phyloP scores from a whole-genome alignment of 2,329 filamentous ascomycete genomes.

The Cytospora mali region DNA sequence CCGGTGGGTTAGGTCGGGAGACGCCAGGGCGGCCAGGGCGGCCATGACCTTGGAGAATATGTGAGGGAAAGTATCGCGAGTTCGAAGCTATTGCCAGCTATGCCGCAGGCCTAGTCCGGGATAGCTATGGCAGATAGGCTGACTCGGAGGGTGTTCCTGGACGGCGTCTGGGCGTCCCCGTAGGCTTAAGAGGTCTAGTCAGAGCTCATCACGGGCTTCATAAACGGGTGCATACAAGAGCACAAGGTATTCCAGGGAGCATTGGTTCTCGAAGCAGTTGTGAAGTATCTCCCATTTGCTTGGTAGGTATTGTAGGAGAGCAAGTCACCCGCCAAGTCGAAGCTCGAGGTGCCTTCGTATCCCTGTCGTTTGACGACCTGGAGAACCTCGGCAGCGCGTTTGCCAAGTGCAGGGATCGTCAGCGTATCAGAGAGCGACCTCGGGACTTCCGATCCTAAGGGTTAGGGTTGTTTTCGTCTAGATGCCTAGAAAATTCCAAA shows the following conservation, averaged over 20 bases:
- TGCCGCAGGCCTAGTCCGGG: background rate
- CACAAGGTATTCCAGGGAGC: background rate
- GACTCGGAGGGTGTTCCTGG: constrained; percentile 3
- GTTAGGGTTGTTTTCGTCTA: background rate
- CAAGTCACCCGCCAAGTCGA: constrained; percentile 3
- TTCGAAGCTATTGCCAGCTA: constrained; percentile 12
- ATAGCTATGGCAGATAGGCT: background rate
- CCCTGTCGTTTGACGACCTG: constrained; percentile 15
- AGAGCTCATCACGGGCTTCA: constrained; percentile 12
- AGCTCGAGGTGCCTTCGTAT: background rate
- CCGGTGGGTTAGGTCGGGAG: constrained; percentile 33
- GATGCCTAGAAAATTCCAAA: no score
- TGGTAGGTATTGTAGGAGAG: background rate
- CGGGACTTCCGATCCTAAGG: background rate
- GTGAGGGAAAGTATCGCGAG: background rate
- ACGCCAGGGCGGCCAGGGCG: constrained; percentile 35
- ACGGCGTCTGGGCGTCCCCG: constrained; percentile 14
- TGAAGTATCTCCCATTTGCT: background rate
- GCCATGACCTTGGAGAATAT: constrained; percentile 1
- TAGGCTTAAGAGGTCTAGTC: background rate
- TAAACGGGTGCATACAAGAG: background rate
- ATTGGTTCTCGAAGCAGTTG: background rate
- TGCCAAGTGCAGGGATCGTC: background rate
- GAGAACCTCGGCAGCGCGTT: constrained; percentile 18
- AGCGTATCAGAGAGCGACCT: background rate